These are phyloP conservation scores for Nemania serpens DNA, from an alignment of 2,329 filamentous ascomycete genomes.

Conservation along the genomic window DNA sequence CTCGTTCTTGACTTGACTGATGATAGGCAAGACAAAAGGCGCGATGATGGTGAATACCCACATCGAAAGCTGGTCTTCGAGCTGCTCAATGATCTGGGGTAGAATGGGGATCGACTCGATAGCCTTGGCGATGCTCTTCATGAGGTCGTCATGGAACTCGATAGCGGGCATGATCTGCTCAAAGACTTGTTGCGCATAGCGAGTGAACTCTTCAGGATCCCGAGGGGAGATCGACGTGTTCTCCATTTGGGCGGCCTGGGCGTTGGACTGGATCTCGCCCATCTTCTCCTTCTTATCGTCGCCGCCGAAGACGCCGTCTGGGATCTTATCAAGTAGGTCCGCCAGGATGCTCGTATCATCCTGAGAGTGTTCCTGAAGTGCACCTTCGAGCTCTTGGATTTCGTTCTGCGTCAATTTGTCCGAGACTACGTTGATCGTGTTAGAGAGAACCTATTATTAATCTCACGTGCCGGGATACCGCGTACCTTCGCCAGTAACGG, in stretches of 20 bases:
- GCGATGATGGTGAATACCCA: slow-evolving; percentile 93
- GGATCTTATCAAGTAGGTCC: slow-evolving; percentile 80
- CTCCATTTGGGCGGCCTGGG: slow-evolving; percentile 74
- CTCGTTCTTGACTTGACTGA: slow-evolving; percentile 84
- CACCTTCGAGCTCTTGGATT: slow-evolving; percentile 84
- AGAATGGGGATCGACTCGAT: slow-evolving; percentile 86
- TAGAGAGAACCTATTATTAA: not conserved
- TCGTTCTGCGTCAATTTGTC: slow-evolving; percentile 93
- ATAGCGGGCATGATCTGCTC: slow-evolving; percentile 86
- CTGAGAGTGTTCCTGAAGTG: slow-evolving; percentile 67
- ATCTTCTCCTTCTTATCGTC: slow-evolving; percentile 76
- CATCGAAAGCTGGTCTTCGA: slow-evolving; percentile 84
- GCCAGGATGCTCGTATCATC: slow-evolving; percentile 76
- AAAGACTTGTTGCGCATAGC: slow-evolving; percentile 74
- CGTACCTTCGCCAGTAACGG: slow-evolving; percentile 70
- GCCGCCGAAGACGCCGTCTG: slow-evolving; percentile 76
- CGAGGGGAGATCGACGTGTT: slow-evolving; percentile 75
- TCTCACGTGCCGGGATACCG: not conserved
- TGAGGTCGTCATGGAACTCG: slow-evolving; percentile 86
- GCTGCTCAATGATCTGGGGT: slow-evolving; percentile 81
- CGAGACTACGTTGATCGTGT: slow-evolving; percentile 56
- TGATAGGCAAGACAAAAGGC: slow-evolving; percentile 83
- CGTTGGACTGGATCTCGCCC: slow-evolving; percentile 78
- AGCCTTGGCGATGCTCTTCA: slow-evolving; percentile 76
- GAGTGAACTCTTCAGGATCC: slow-evolving; percentile 81